Conservation (phyloP, 2,329 filamentous ascomycete genomes). For the Ophiocordyceps robertsii region DNA sequence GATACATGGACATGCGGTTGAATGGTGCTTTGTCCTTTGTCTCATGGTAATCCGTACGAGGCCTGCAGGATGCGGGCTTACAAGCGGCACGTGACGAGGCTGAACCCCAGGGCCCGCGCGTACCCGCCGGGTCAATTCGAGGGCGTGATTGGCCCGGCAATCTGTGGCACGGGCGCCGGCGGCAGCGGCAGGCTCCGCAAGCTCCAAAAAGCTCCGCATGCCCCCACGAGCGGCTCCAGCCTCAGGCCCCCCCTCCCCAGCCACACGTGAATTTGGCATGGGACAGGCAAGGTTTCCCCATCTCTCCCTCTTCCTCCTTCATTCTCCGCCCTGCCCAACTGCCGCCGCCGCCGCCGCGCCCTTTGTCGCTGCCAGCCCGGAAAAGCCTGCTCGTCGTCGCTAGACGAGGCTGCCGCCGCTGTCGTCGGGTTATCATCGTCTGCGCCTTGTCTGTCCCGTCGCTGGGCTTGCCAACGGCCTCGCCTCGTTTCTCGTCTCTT, state of each 20-base stretch:
- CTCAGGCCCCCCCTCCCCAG: neutral
- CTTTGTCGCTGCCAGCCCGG: neutral
- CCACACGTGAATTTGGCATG: neutral
- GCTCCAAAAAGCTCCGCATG: neutral
- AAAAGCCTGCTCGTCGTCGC: too few relatives aligned
- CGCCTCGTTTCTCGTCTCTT: too few relatives aligned
- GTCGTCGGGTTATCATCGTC: too few relatives aligned
- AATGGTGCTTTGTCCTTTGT: too few relatives aligned
- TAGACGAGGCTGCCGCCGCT: too few relatives aligned
- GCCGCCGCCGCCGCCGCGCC: neutral
- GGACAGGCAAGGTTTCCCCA: neutral
- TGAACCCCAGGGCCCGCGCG: neutral
- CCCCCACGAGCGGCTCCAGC: neutral
- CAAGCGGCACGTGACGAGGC: constrained; percentile 1
- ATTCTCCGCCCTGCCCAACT: neutral
- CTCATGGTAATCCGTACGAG: too few relatives aligned
- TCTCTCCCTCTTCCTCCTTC: neutral
- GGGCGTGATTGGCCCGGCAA: neutral
- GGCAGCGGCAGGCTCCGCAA: neutral
- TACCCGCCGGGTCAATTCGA: neutral
- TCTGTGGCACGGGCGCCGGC: neutral
- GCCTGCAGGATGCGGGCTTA: neutral
- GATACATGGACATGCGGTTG: too few relatives aligned
- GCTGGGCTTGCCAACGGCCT: too few relatives aligned
- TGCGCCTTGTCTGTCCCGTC: too few relatives aligned